phyloP scores from a whole-genome alignment of 768 basidiomycete species.

The Epithele typhae region DNA sequence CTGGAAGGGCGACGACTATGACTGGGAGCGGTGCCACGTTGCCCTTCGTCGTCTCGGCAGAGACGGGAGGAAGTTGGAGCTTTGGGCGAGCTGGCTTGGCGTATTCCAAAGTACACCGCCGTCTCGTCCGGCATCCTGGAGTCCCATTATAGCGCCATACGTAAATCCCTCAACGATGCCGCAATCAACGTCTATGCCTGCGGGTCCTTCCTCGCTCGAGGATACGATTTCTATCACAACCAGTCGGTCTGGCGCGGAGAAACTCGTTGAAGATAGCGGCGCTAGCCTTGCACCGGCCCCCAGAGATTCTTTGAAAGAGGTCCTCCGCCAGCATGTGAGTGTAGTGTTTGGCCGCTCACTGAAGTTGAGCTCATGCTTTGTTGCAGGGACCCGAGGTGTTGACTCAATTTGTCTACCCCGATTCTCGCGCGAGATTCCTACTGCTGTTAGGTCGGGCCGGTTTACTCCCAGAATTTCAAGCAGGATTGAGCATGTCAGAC shows the following conservation, averaged over 20 bases:
- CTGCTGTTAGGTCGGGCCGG: slow-evolving; percentile 46
- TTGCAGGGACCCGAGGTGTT: slow-evolving; percentile 53
- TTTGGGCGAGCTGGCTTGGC: slow-evolving; percentile 72
- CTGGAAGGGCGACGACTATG: slow-evolving; percentile 54
- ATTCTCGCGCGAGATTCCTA: slow-evolving; percentile 68
- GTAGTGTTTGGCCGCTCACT: too few species aligned
- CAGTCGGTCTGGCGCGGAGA: slow-evolving; percentile 10
- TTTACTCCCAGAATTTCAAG: slow-evolving; percentile 30
- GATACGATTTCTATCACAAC: slow-evolving; percentile 31
- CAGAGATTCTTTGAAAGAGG: slow-evolving; percentile 39
- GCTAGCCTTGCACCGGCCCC: slow-evolving; percentile 20
- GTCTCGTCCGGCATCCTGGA: not conserved
- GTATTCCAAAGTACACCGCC: slow-evolving; percentile 14
- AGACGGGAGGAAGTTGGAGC: slow-evolving; percentile 72
- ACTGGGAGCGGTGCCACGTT: slow-evolving; percentile 56
- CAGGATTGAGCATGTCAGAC: slow-evolving; percentile 16
- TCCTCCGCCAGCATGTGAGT: slow-evolving; percentile 61
- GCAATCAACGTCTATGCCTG: too few species aligned
- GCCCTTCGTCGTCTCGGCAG: slow-evolving; percentile 50
- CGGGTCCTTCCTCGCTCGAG: slow-evolving; percentile 38
- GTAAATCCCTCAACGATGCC: too few species aligned
- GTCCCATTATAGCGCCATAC: slow-evolving; percentile 20
- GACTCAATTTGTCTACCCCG: slow-evolving; percentile 63
- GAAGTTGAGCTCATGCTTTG: not conserved
- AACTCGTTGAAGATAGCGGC: slow-evolving; percentile 12